These are phyloP conservation scores for Mycena belliarum DNA, from an alignment of 768 basidiomycete genomes.

Conservation along the genomic window DNA sequence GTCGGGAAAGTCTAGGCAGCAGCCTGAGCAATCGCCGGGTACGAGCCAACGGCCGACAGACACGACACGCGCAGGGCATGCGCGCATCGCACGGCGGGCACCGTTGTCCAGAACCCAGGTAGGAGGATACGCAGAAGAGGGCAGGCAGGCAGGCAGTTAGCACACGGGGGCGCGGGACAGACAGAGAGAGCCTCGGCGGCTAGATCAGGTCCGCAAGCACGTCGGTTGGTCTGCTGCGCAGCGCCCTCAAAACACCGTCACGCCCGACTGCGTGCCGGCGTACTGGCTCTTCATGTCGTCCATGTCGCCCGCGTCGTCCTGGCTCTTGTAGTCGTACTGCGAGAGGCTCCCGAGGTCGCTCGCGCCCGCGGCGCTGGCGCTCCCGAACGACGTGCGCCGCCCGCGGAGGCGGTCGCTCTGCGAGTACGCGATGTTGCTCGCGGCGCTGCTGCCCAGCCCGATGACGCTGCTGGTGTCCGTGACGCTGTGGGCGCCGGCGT, in stretches of 20 bases:
- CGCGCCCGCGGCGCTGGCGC: slow-evolving; percentile 68
- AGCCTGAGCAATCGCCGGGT: slow-evolving; percentile 18
- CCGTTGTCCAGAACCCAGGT: slow-evolving; percentile 18
- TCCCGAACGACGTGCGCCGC: slow-evolving; percentile 71
- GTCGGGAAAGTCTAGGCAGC: slow-evolving; percentile 15
- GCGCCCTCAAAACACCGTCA: slow-evolving; percentile 76
- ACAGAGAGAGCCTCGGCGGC: slow-evolving; percentile 6
- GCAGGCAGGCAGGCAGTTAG: slow-evolving; percentile 8
- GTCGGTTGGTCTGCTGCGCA: neutral
- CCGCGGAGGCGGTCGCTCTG: slow-evolving; percentile 84
- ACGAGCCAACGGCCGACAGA: slow-evolving; percentile 13
- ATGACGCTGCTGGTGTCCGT: slow-evolving; percentile 65
- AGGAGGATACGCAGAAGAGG: slow-evolving; percentile 10
- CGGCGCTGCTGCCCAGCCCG: slow-evolving; percentile 44
- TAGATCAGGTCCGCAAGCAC: slow-evolving; percentile 18
- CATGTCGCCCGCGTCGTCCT: slow-evolving; percentile 75
- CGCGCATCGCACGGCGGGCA: slow-evolving; percentile 15
- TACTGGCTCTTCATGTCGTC: slow-evolving; percentile 93
- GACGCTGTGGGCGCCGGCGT: slow-evolving; percentile 63
- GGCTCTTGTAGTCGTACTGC: slow-evolving; percentile 85
- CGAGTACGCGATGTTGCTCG: slow-evolving; percentile 71
- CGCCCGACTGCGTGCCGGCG: slow-evolving; percentile 78
- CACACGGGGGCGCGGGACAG: slow-evolving; percentile 12
- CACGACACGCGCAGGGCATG: slow-evolving; percentile 6
- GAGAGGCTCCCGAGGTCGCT: slow-evolving; percentile 81